phyloP scores from a whole-genome alignment of 2,329 filamentous ascomycete species.

The Plenodomus lindquistii region DNA sequence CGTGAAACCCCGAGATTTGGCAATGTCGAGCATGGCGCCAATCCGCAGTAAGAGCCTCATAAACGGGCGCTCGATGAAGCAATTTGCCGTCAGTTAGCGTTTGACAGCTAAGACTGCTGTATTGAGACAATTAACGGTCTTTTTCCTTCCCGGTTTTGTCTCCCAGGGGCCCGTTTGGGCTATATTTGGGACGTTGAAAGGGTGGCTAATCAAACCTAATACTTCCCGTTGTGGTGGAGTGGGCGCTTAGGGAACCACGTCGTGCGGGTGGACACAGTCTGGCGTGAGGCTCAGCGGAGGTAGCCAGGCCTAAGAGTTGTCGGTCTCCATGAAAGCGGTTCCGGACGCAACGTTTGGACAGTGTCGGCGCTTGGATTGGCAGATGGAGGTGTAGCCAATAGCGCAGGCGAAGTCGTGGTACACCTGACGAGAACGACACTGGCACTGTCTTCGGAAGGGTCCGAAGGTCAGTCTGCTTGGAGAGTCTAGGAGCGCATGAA shows the following conservation, averaged over 20 bases:
- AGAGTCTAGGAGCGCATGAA: constrained; percentile 10
- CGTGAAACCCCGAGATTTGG: constrained; percentile 24
- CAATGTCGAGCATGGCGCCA: constrained; percentile 14
- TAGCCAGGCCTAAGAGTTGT: constrained; percentile 14
- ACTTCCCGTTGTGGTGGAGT: constrained; percentile 14
- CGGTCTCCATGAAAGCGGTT: constrained; percentile 29
- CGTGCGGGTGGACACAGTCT: constrained; percentile 27
- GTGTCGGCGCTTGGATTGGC: constrained; percentile 38
- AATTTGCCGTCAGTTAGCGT: constrained; percentile 16
- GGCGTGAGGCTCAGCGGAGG: constrained; percentile 34
- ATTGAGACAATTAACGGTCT: constrained; percentile 36
- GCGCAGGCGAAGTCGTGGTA: constrained; percentile 7
- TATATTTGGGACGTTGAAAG: constrained; percentile 35
- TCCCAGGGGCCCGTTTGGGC: constrained; percentile 20
- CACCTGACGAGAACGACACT: constrained; percentile 17
- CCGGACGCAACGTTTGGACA: constrained; percentile 30
- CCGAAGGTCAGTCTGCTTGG: constrained; percentile 8
- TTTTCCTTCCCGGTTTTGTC: constrained; percentile 22
- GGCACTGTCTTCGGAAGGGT: constrained; percentile 24
- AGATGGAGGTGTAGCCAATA: constrained; percentile 27
- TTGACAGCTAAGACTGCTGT: constrained; percentile 23
- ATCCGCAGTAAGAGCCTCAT: constrained; percentile 7
- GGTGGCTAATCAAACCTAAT: constrained; percentile 29
- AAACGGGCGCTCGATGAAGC: constrained; percentile 19
- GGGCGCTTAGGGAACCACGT: constrained; percentile 37